These are phyloP conservation scores for Artemisia tridentata DNA, from an alignment of 129 eudicot species.

Conservation along the genomic window DNA sequence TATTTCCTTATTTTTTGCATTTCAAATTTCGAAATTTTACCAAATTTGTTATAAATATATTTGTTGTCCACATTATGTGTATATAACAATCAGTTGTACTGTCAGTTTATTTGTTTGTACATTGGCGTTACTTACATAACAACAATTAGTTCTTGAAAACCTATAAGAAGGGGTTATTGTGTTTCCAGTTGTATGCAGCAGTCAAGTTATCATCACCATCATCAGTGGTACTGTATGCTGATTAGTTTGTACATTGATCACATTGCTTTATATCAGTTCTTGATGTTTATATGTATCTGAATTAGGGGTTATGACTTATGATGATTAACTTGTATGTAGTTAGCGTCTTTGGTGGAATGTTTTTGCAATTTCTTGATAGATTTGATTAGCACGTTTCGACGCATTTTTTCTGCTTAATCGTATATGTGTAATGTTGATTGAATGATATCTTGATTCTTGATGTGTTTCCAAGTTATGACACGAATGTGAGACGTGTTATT, in stretches of 20 bases:
- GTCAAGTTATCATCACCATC: too few relatives aligned
- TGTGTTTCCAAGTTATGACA: neutral
- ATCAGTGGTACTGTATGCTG: neutral
- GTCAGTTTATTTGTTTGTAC: slow-evolving; percentile 9
- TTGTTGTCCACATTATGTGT: neutral
- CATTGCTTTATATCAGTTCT: neutral
- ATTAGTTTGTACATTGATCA: neutral
- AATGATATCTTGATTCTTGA: neutral
- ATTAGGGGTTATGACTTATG: slow-evolving; percentile 14
- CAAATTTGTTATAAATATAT: neutral
- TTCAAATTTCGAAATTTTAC: too few relatives aligned
- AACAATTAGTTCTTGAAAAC: too few relatives aligned
- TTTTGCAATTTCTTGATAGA: neutral
- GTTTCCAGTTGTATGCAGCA: too few relatives aligned
- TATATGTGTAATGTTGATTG: too few relatives aligned
- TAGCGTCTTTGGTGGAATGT: neutral
- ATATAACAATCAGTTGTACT: slow-evolving; percentile 12
- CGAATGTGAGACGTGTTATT: neutral
- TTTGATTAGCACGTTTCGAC: too few relatives aligned
- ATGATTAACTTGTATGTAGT: neutral
- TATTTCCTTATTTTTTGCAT: too few relatives aligned
- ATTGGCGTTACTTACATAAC: neutral
- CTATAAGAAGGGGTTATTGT: too few relatives aligned
- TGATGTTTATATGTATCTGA: neutral
- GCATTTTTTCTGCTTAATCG: too few relatives aligned